Evolutionary conservation across 192 early-diverging fungal species (phyloP), one percentile per base, ranked within the genome.

Genomic region (Umbelopsis isabellina): DNA sequence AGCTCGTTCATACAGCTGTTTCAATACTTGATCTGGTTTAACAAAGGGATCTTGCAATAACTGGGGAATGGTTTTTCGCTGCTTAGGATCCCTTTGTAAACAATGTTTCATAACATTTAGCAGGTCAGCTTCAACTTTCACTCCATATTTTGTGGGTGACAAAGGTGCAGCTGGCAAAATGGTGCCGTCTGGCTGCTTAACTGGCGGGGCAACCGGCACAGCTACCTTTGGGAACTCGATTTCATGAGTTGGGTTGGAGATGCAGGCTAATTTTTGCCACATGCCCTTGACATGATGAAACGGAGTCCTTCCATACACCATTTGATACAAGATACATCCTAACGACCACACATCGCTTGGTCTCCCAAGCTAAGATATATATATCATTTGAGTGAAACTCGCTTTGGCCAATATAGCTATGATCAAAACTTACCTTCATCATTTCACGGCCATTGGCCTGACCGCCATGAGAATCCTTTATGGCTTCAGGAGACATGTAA

Each of bases 401-500:
- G n/a, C 64, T 10, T 12, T 16, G 13, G 8, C 20, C 23, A 15
- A 30, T 27, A 22, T 23, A 0, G 41, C 6, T 3, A 4, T 21
- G 8, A 46, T 66, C 0, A 50, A 52, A 74, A 72, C 61, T 22
- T 72, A 65, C 49, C 51, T 75, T 66, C 69, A 71, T 65, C 65
- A 70, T 51, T 35, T 70, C 55, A 16, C 55, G 55, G 18, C 55
- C 55, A 35, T 30, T 25, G 30, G 27, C 25, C 16, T 61, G 55
- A 0, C 55, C 55, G 30, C 27, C 12, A 35, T 61, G 55, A 61
- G 55, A 61, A 30, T 61, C 55, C 15, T 61, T 61, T 4, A 61
- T 61, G 6, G 94, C 88, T 76, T 99, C 97, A 0, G 97, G 97
- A 1, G 95, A 87, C 95, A 99, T 99, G 76, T 98, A 99, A 68